Percentiles rank a stretch among this genome's conserved stretches.
Conservation (phyloP, 1,284 basidiomycete species). For the Boletellus sp. region DNA sequence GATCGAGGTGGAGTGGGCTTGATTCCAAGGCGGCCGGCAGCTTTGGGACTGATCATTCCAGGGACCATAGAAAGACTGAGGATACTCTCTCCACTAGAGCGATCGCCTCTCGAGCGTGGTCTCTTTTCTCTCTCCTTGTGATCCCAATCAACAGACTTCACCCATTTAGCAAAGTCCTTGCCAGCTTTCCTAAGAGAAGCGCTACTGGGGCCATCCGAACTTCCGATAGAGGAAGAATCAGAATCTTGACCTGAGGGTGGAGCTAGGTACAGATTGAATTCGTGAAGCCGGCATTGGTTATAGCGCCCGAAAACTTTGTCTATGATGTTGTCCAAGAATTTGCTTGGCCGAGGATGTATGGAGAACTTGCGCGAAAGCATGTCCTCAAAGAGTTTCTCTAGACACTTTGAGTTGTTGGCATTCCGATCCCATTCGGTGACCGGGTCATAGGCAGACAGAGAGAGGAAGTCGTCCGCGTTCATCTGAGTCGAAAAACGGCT, state of each 20-base stretch:
- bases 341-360: constrained; percentile 46
- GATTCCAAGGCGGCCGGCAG: constrained; percentile 42
- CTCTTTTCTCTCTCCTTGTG: constrained; percentile 24
- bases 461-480: constrained; percentile 13
- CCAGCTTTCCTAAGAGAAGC: constrained; percentile 25
- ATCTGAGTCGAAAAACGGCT: constrained; percentile 26
- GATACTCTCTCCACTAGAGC: constrained; percentile 26
- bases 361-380: constrained; percentile 50
- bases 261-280: constrained; percentile 54
- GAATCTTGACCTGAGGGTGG: constrained; percentile 35
- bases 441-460: constrained; percentile 19
- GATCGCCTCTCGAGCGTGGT: constrained; percentile 23
- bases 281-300: constrained; percentile 37
- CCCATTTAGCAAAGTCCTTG: constrained; percentile 34
- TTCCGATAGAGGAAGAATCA: constrained; percentile 26
- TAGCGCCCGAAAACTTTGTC: constrained; percentile 48
- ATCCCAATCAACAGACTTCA: constrained; percentile 36
- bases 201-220: constrained; percentile 21
- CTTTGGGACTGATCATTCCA: constrained; percentile 39
- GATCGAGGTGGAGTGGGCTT: constrained; percentile 8
- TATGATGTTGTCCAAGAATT: constrained; percentile 43
- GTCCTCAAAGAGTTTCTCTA: constrained; percentile 50
- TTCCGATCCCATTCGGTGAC: constrained; percentile 36
- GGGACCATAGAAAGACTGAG: constrained; percentile 22
- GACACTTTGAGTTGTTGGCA: constrained; percentile 36